Percentiles rank a stretch among this genome's conserved stretches.
phyloP scores from a whole-genome alignment of 2,329 filamentous ascomycete genomes.

The Aspergillus awamori region DNA sequence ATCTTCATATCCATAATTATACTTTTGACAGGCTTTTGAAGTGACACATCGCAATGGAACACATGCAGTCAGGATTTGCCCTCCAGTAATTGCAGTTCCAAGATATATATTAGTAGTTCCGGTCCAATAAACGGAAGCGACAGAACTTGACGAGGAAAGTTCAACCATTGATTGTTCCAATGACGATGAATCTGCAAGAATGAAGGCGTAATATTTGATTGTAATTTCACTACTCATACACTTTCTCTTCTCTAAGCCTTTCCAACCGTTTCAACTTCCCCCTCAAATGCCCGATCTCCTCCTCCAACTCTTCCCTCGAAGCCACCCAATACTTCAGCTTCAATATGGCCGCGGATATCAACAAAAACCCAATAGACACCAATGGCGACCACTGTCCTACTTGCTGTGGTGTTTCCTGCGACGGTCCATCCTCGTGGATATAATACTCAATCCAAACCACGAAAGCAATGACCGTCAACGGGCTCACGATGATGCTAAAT shows the following conservation, averaged over 20 bases:
- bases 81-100: no score
- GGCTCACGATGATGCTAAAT: slow-evolving; percentile 36
- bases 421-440: slow-evolving; percentile 33
- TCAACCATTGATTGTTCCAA: no score
- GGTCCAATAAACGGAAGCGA: no score
- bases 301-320: slow-evolving; percentile 31
- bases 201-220: no score
- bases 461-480: slow-evolving; percentile 35
- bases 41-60: no score
- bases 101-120: no score
- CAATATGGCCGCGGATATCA: slow-evolving; percentile 32
- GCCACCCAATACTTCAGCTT: slow-evolving; percentile 33
- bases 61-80: no score
- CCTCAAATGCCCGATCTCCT: slow-evolving; percentile 30
- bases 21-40: no score
- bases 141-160: no score
- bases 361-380: slow-evolving; percentile 31
- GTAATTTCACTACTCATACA: background rate
- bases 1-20: no score
- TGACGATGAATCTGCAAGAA: no score
- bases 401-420: slow-evolving; percentile 32
- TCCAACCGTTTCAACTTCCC: slow-evolving; percentile 7
- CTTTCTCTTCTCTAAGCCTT: background rate
- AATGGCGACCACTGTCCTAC: slow-evolving; percentile 37
- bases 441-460: slow-evolving; percentile 38